Evolutionary conservation across 2,329 filamentous ascomycete species (phyloP).

Genomic region (Capronia coronata): DNA sequence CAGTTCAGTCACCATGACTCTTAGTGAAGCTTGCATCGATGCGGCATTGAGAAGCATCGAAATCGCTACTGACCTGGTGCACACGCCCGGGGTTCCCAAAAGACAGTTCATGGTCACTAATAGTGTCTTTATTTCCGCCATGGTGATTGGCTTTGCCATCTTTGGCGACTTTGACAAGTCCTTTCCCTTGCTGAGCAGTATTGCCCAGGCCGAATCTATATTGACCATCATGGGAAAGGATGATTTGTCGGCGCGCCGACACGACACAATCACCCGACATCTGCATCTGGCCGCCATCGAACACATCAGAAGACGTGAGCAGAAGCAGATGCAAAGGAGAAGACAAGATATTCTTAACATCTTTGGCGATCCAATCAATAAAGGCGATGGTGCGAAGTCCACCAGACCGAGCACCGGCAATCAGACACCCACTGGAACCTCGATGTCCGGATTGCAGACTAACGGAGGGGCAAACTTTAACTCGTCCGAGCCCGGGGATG

Average conservation of each 20-base stretch:
- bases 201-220: conserved; percentile 27
- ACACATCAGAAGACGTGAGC: conserved; percentile 35
- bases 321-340: conserved; percentile 37
- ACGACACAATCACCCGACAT: conserved; percentile 35
- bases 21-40: conserved; percentile 40
- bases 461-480: conserved; percentile 13
- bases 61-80: conserved; percentile 27
- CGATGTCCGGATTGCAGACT: not conserved
- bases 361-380: conserved; percentile 33
- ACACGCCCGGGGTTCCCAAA: conserved; percentile 25
- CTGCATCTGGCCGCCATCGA: conserved; percentile 37
- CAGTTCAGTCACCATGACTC: conserved; percentile 25
- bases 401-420: conserved; percentile 9
- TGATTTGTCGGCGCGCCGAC: conserved; percentile 25
- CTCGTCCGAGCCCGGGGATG: conserved; percentile 7
- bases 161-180: conserved; percentile 29
- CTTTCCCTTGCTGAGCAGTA: conserved; percentile 28
- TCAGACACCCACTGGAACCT: conserved; percentile 11
- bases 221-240: conserved; percentile 25
- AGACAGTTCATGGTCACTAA: conserved; percentile 28
- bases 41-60: conserved; percentile 35
- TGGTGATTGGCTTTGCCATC: conserved; percentile 29
- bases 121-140: conserved; percentile 25
- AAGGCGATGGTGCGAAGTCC: conserved; percentile 10
- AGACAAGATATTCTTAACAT: conserved; percentile 39